Base-by-base conservation (phyloP, 2,329 filamentous ascomycete genomes). In the Zasmidium citrigriseum region DNA sequence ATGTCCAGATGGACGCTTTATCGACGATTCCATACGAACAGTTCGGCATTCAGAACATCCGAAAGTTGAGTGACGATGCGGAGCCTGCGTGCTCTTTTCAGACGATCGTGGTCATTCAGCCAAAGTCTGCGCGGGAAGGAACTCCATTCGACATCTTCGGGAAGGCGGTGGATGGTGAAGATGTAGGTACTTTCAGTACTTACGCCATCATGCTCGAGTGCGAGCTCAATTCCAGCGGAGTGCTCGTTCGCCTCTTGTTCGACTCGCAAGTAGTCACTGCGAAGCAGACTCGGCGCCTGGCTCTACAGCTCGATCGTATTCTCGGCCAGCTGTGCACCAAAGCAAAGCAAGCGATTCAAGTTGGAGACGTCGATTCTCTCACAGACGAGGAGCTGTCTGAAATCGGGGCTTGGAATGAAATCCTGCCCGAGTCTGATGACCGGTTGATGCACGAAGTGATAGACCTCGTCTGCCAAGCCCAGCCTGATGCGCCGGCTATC, bases 1-100 rank as follows among this genome's bases (percentile, higher is more conserved):
- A 16, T n/a, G 14, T 34, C 16, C 54, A 57, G 27, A 18, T 22
- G 4, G 58, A 50, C 34, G 51, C 34, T 21, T n/a, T 46, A 24
- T 41, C 18, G 4, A 56, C 25, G 58, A 55, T 29, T 44, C 29
- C 14, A 34, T 61, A 16, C 27, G 71, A 77, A 56, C 75, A 77
- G 27, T 62, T 69, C 41, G 75, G 75, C 5, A 61, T 76, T 24
- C 70, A 72, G 14, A 68, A 74, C 21, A 76, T 77, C 46, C 68
- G 70, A 27, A 67, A 68, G 12, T 67, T 76, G 11, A 84, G 82
- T 64, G 73, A 78, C 0, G 83, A 85, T 58, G 80, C 81, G 2
- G 75, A 81, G 5, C 76, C 83, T 58, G 83, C 83, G 1, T 86
- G 83, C 65, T 4, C 24, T 5, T 57, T 52, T 41, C 46, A 52